Percentiles rank a stretch among this genome's conserved stretches.
These are phyloP conservation scores for Globisporangium acanthophoron DNA, from an alignment of 352 stramenopile species.

Conservation along the genomic window DNA sequence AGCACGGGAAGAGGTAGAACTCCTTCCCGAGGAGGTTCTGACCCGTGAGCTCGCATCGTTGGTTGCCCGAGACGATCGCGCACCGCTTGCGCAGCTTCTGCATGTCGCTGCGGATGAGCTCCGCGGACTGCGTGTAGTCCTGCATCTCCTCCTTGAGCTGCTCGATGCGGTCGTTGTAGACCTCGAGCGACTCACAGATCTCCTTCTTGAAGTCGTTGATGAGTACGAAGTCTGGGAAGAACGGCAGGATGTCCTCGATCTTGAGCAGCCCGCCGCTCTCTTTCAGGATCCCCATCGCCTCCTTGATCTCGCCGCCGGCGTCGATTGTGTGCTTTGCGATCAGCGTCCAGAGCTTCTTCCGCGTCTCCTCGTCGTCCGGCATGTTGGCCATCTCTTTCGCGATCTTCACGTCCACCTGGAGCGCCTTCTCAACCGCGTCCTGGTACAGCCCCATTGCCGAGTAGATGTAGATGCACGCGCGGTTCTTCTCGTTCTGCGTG, in stretches of 20 bases:
- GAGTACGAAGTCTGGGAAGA: constrained; percentile 94
- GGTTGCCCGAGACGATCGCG: constrained; percentile 82
- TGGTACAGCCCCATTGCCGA: constrained; percentile 90
- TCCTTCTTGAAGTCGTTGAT: constrained; percentile 96
- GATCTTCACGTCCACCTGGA: constrained; percentile 90
- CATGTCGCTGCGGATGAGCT: constrained; percentile 89
- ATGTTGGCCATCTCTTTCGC: constrained; percentile 92
- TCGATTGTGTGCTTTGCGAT: constrained; percentile 93
- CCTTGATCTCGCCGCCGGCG: constrained; percentile 77
- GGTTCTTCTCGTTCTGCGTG: constrained; percentile 90
- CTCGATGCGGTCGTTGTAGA: constrained; percentile 90
- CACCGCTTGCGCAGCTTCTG: constrained; percentile 83
- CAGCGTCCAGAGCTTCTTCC: constrained; percentile 92
- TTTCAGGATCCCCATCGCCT: constrained; percentile 82
- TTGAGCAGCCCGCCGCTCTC: constrained; percentile 81
- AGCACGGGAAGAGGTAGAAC: constrained; percentile 95
- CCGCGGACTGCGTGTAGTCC: constrained; percentile 88
- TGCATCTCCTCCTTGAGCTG: constrained; percentile 92
- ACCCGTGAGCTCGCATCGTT: constrained; percentile 86
- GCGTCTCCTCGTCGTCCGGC: constrained; percentile 82
- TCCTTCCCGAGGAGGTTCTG: constrained; percentile 87
- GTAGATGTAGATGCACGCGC: constrained; percentile 94
- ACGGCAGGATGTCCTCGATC: constrained; percentile 93
- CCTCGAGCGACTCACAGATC: constrained; percentile 90
- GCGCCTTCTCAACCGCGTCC: constrained; percentile 88